Base-by-base conservation (phyloP, 2,329 filamentous ascomycete species). In the Blastomyces gilchristii region DNA sequence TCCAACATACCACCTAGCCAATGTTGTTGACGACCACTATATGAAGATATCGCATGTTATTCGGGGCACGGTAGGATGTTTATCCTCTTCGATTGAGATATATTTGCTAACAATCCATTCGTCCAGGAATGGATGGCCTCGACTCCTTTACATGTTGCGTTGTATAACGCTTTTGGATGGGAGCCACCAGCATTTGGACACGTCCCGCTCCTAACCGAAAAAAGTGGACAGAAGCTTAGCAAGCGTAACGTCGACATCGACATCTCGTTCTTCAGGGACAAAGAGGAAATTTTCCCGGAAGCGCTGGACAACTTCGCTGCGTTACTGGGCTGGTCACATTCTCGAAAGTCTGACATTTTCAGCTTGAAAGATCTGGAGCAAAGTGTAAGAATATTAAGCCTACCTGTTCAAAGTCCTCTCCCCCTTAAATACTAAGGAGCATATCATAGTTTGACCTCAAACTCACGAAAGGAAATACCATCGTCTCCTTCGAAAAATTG, bases 41-140 rank as follows among this genome's bases (percentile, higher is more conserved):
- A 99, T 99, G 94, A 79, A 90, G 64, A 95, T 99, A 68, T 97
- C 92, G 0, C 93, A 97, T 75, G 94, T 99, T 16, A 89, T 99
- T 64, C 87, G 94, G 52, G 94, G 93, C 61, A 87, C 88, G 34
- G 87, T 89, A 76, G 82, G 14, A 45, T 6, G 37, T 47, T 5
- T 43, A 39, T 53, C 57, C 12, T 37, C 37, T 50, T n/a, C 34
- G 31, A 49, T 34, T 43, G 8, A 22, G 18, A 45, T 25, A 61
- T 25, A 52, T 25, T 53, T 64, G 2, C 34, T 59, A 43, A 60
- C 62, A 31, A 22, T 63, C 25, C 39, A 66, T 18, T 6, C 39
- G 31, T 41, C 62, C 61, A 89, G 82, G 94, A 99, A 83, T 99
- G 94, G 94, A 88, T 99, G 77, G 85, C 93, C 43, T 96, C 92